Evolutionary conservation across 345 rosid species (phyloP).

Genomic region (Salix exigua): DNA sequence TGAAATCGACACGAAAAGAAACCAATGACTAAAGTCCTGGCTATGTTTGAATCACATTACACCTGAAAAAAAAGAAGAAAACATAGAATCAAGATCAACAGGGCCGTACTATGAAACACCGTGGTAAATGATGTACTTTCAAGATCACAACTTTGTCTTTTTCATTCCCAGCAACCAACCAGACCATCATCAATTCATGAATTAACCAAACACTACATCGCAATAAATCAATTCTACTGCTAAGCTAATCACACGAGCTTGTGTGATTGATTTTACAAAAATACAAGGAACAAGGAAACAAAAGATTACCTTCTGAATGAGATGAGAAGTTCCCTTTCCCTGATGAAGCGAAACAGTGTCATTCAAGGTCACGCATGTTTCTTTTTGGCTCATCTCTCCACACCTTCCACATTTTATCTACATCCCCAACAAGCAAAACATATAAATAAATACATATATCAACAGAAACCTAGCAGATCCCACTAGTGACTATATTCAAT

Average conservation of each 20-base stretch:
- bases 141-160: not conserved
- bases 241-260: too few species aligned
- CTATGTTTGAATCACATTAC: too few species aligned
- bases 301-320: conserved; percentile 69
- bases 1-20: not conserved
- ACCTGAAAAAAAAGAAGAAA: too few species aligned
- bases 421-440: conserved; percentile 10
- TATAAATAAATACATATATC: not conserved
- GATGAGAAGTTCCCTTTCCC: conserved; percentile 65
- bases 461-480: not conserved
- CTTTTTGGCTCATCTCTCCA: conserved; percentile 77
- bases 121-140: too few species aligned
- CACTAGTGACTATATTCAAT: too few species aligned
- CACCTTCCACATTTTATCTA: conserved; percentile 79
- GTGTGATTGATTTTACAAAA: too few species aligned
- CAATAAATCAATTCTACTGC: not conserved
- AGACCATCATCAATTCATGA: not conserved
- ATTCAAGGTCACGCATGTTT: conserved; percentile 66
- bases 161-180: not conserved
- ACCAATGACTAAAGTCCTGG: not conserved
- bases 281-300: not conserved
- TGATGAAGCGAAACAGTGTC: conserved; percentile 51
- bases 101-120: not conserved
- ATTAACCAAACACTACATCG: not conserved
- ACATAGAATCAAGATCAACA: not conserved